Percentiles rank a stretch among this genome's conserved stretches.
phyloP scores from a whole-genome alignment of 2,329 filamentous ascomycete genomes.

The Clathrospora elynae region DNA sequence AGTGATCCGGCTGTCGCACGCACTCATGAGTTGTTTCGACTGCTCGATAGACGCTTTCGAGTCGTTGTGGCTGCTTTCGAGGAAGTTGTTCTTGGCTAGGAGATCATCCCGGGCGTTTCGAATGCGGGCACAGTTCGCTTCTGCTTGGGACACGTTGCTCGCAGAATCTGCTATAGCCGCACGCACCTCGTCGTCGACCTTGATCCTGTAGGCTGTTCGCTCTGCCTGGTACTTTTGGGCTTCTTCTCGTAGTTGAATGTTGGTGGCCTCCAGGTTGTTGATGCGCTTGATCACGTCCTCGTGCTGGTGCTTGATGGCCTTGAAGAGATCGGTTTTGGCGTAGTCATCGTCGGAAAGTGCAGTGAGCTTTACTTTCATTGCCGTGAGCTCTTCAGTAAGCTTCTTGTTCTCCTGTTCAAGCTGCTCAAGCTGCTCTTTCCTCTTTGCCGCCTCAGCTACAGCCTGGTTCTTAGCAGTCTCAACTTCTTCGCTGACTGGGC shows the following conservation, averaged over 20 bases:
- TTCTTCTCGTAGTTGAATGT: conserved; percentile 82
- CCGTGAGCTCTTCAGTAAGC: conserved; percentile 77
- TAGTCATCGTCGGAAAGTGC: conserved; percentile 90
- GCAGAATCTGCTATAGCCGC: conserved; percentile 76
- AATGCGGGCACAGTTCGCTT: conserved; percentile 85
- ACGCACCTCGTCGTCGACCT: conserved; percentile 81
- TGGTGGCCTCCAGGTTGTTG: conserved; percentile 88
- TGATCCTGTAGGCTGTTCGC: conserved; percentile 77
- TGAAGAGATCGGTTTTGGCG: conserved; percentile 89
- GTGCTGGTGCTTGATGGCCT: conserved; percentile 84
- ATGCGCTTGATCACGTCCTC: conserved; percentile 91
- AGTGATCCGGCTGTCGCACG: conserved; percentile 78
- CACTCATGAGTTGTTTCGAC: conserved; percentile 77
- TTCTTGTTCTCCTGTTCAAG: conserved; percentile 78
- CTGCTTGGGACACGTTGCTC: conserved; percentile 76
- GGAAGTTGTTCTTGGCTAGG: conserved; percentile 76
- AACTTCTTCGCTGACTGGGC: conserved; percentile 66
- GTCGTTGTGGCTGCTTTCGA: conserved; percentile 79
- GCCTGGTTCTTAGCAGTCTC: conserved; percentile 79
- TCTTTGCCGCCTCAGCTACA: conserved; percentile 74
- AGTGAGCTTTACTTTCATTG: conserved; percentile 69
- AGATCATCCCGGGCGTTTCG: conserved; percentile 84
- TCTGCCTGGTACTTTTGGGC: conserved; percentile 85
- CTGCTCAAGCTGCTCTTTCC: conserved; percentile 85
- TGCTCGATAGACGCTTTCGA: conserved; percentile 72